Conservation (phyloP, 306 rosid genomes). For the Bauhinia variegata region DNA sequence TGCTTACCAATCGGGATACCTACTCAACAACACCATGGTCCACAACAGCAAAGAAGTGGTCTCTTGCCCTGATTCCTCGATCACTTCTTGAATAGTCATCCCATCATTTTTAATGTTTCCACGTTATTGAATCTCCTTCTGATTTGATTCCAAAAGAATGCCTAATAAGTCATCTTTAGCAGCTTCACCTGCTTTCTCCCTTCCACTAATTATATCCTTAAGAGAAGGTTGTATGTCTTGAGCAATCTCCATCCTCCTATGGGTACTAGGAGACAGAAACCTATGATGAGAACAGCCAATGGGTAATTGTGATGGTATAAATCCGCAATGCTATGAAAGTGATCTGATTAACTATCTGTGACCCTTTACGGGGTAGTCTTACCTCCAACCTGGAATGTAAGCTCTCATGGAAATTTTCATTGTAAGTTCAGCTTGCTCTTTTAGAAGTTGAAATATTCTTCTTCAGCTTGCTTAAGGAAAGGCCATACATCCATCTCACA, state of each 20-base stretch:
- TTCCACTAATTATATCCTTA: constrained; percentile 34
- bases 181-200: constrained; percentile 45
- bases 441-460: constrained; percentile 46
- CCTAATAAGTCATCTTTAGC: constrained; percentile 36
- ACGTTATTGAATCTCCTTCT: constrained; percentile 43
- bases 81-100: constrained; percentile 49
- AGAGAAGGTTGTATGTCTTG: constrained; percentile 31
- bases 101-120: constrained; percentile 48
- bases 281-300: constrained; percentile 24
- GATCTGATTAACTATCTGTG: not conserved
- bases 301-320: not conserved
- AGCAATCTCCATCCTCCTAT: constrained; percentile 36
- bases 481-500: too few species aligned
- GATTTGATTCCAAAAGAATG: constrained; percentile 53
- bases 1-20: constrained; percentile 50
- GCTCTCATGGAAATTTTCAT: fast-evolving
- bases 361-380: not conserved
- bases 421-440: constrained; percentile 23
- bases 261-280: constrained; percentile 39
- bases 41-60: constrained; percentile 58
- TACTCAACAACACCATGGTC: constrained; percentile 54
- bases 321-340: not conserved
- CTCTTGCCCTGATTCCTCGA: constrained; percentile 64
- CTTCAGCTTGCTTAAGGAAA: constrained; percentile 44
- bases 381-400: constrained; percentile 56